Conservation (phyloP, 2,329 filamentous ascomycete species). For the Aspergillus ibericus region DNA sequence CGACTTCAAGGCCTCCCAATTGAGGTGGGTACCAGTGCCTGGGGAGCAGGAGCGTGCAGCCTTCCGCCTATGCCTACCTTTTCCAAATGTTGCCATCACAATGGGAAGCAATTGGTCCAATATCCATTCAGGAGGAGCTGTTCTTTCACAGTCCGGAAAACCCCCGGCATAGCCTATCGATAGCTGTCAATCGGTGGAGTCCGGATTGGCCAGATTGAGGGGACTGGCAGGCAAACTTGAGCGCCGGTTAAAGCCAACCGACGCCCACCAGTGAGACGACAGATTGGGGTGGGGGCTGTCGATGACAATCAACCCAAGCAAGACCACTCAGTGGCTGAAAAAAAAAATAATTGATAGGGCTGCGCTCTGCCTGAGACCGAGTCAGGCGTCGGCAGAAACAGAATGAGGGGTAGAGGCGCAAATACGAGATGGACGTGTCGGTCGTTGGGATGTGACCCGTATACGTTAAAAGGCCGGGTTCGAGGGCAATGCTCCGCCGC, state of each 20-base stretch:
- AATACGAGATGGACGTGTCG: not conserved
- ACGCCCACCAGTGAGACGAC: not conserved
- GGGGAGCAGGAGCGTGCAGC: not conserved
- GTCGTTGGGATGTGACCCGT: not conserved
- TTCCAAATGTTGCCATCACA: not conserved
- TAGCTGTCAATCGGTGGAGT: not conserved
- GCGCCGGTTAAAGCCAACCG: not conserved
- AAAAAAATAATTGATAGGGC: not conserved
- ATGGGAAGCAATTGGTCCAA: not conserved
- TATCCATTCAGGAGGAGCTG: not conserved
- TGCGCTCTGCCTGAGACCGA: not conserved
- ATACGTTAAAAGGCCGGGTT: too few relatives aligned
- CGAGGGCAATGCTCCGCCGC: too few relatives aligned
- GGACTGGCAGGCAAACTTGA: not conserved
- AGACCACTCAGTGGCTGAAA: not conserved
- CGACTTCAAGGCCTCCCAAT: not conserved
- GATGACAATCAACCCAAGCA: not conserved
- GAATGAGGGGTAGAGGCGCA: not conserved
- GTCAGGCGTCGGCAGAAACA: not conserved
- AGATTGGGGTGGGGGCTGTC: not conserved
- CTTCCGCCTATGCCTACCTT: not conserved
- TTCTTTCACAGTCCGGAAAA: not conserved
- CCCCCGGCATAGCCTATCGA: not conserved
- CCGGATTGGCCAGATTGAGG: not conserved
- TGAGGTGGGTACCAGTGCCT: not conserved